Evolutionary conservation across 1,284 basidiomycete genomes (phyloP).

Genomic region (Melampsora occidentalis): DNA sequence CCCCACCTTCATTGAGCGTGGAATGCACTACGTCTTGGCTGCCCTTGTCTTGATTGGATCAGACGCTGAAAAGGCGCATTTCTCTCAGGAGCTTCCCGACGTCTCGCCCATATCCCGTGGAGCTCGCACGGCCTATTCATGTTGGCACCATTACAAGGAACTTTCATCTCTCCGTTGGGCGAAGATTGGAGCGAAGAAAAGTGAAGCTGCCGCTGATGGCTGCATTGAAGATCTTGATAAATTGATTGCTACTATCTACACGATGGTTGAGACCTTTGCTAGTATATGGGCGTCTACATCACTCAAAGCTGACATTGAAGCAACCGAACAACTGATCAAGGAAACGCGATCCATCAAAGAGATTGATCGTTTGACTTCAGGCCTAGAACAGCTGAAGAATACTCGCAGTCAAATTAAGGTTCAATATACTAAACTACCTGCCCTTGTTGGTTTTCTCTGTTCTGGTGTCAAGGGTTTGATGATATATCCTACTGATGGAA

Average conservation of each 20-base stretch:
- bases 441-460: constrained; percentile 4
- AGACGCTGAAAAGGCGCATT: neutral
- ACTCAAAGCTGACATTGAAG: neutral
- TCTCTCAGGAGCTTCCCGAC: neutral
- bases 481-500: neutral
- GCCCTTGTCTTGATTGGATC: neutral
- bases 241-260: neutral
- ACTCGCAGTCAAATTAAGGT: neutral
- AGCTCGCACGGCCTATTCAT: neutral
- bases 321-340: neutral
- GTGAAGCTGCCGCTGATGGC: neutral
- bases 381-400: neutral
- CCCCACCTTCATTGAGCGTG: neutral
- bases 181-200: neutral
- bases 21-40: neutral
- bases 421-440: neutral
- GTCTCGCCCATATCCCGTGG: neutral
- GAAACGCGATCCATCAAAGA: neutral
- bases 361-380: neutral
- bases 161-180: neutral
- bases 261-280: neutral
- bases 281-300: neutral
- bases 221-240: neutral
- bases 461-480: constrained; percentile 6
- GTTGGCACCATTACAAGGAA: neutral